These are phyloP conservation scores for Sclerospora graminicola DNA, from an alignment of 352 stramenopile species.

Conservation along the genomic window DNA sequence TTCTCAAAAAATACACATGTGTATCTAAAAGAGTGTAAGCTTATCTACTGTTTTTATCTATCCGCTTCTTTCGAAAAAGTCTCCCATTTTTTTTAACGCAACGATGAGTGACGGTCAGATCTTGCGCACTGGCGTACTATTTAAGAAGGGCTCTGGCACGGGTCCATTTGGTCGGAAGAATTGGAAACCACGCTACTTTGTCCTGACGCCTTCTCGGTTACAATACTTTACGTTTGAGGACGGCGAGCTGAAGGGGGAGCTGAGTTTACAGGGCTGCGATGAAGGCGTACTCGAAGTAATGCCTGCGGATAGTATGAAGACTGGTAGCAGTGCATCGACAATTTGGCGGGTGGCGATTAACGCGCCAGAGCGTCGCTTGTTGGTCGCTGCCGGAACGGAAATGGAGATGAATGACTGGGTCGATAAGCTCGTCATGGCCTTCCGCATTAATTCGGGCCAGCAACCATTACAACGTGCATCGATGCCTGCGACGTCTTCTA, in stretches of 20 bases:
- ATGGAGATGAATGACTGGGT: constrained; percentile 85
- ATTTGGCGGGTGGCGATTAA: constrained; percentile 79
- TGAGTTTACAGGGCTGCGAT: constrained; percentile 55
- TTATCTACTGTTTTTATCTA: too few species aligned
- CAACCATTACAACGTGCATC: constrained; percentile 19
- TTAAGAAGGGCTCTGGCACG: constrained; percentile 67
- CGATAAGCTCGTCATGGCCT: constrained; percentile 57
- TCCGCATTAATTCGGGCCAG: constrained; percentile 45
- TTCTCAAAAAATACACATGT: too few species aligned
- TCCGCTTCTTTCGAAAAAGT: too few species aligned
- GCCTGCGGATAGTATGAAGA: constrained; percentile 68
- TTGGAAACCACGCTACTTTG: constrained; percentile 78
- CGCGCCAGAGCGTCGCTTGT: constrained; percentile 37
- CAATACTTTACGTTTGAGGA: constrained; percentile 78
- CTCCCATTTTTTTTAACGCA: too few species aligned
- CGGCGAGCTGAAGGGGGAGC: constrained; percentile 57
- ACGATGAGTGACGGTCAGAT: constrained; percentile 33
- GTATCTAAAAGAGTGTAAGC: too few species aligned
- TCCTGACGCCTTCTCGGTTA: constrained; percentile 46
- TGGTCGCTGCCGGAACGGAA: constrained; percentile 61
- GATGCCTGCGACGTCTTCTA: constrained; percentile 12
- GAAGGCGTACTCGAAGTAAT: constrained; percentile 67
- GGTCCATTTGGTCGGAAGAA: constrained; percentile 59
- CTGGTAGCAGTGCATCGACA: constrained; percentile 47
- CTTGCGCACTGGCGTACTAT: constrained; percentile 66